phyloP scores from a whole-genome alignment of 2,329 filamentous ascomycete species.

The Aspergillus intermedius region DNA sequence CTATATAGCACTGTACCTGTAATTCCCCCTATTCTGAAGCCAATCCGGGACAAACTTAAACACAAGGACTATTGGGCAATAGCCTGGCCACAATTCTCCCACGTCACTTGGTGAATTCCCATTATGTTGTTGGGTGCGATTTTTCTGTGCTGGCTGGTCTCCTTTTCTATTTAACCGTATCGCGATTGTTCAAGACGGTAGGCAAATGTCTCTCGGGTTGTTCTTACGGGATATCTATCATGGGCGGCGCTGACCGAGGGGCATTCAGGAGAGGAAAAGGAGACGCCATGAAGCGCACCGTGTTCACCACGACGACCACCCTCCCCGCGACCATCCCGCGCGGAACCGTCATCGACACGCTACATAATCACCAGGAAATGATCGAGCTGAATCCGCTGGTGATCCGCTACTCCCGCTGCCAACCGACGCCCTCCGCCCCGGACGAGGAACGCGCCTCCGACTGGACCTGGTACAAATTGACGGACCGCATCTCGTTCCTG shows the following conservation, averaged over 20 bases:
- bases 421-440: constrained; percentile 58
- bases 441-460: constrained; percentile 59
- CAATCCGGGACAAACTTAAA: background rate
- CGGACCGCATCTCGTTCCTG: constrained; percentile 69
- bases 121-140: background rate
- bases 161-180: background rate
- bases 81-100: background rate
- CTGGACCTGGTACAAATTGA: constrained; percentile 71
- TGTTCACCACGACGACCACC: constrained; percentile 73
- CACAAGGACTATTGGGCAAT: constrained; percentile 10
- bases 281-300: constrained; percentile 47
- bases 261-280: background rate
- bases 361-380: constrained; percentile 74
- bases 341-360: constrained; percentile 64
- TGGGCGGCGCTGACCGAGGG: too few species aligned
- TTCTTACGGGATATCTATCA: too few species aligned
- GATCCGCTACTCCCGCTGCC: constrained; percentile 62
- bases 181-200: background rate
- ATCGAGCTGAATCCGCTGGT: constrained; percentile 84
- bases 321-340: constrained; percentile 63
- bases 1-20: background rate
- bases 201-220: too few species aligned
- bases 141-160: background rate
- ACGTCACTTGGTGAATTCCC: constrained; percentile 1
- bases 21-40: background rate